Evolutionary conservation across 2,329 filamentous ascomycete species (phyloP).

Genomic region (Phialophora macrospora): DNA sequence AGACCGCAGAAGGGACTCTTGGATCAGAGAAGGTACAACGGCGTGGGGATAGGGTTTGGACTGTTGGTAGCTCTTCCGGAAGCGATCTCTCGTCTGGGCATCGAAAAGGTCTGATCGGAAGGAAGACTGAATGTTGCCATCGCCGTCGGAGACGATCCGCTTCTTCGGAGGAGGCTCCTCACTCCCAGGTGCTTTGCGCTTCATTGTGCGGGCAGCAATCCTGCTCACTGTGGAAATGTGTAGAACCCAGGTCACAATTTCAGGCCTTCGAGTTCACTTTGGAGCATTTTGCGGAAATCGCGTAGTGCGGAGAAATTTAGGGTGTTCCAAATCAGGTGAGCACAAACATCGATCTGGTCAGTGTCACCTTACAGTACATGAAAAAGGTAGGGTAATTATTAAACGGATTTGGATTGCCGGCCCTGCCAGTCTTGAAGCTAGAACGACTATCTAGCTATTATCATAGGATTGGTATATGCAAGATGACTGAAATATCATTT

Average conservation of each 20-base stretch:
- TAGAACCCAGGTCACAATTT: background rate
- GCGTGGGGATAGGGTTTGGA: conserved; percentile 78
- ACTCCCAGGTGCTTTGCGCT: conserved; percentile 49
- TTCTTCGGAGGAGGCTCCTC: conserved; percentile 33
- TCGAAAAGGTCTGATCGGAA: conserved; percentile 54
- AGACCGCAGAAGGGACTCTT: conserved; percentile 78
- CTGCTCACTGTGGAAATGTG: background rate
- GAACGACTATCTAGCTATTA: background rate
- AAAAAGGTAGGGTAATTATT: too few species aligned
- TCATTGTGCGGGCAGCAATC: conserved; percentile 38
- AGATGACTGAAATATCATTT: background rate
- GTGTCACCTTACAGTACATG: too few species aligned
- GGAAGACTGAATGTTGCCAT: conserved; percentile 43
- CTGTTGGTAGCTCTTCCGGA: conserved; percentile 49
- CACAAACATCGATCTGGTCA: too few species aligned
- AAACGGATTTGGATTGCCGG: background rate
- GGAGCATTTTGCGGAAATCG: background rate
- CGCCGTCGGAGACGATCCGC: conserved; percentile 23
- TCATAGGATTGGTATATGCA: background rate
- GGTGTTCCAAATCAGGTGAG: background rate
- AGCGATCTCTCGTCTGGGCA: conserved; percentile 47
- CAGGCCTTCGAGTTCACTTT: background rate
- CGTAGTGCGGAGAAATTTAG: background rate
- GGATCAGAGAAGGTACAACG: conserved; percentile 80
- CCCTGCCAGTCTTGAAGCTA: background rate